Base-by-base conservation (phyloP, 1,284 basidiomycete genomes). In the Puccinia novopanici region DNA sequence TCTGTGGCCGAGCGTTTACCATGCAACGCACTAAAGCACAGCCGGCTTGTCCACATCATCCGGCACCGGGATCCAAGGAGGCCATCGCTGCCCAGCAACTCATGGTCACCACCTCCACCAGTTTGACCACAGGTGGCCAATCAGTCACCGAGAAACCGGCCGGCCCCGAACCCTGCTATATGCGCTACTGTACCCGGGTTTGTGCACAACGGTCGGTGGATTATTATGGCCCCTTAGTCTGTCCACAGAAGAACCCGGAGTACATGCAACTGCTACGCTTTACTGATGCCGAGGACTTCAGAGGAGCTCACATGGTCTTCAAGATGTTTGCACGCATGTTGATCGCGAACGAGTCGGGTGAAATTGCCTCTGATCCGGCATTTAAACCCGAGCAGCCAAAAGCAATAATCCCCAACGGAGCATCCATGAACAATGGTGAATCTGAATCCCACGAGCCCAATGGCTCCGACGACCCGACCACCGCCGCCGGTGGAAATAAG, bases 131-230 rank as follows among this genome's bases (percentile, higher is more conserved):
- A 1, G 70, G 71, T 42, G 61, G 57, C 17, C 55, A 74, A 67
- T 80, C 78, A 6, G 78, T 80, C 27, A 80, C 78, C 22, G 70
- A 73, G 13, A 80, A 80, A 34, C 78, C 71, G 5, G 78, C 55
- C 15, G 78, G 78, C 13, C 78, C 78, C n/a, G 78, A 80, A 48
- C 78, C 78, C n/a, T 80, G 78, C 37, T 80, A 80, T 40, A 80
- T 80, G 78, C 55, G 71, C 2, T 80, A 54, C 42, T 80, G 78
- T 63, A 80, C 78, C 52, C 78, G 78, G 34, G 78, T 80, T 17
- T 80, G 78, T 63, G 78, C 71, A 9, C 78, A 80, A 55, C 55
- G 61, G 27, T 80, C 78, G 37, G 59, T 74, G 1, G 78, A 80
- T 15, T 74, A 80, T 55, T 80, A 52, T 54, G 78, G 78, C 4